Conservation (phyloP, 805 yeast genomes). For the Metschnikowia borealis region DNA sequence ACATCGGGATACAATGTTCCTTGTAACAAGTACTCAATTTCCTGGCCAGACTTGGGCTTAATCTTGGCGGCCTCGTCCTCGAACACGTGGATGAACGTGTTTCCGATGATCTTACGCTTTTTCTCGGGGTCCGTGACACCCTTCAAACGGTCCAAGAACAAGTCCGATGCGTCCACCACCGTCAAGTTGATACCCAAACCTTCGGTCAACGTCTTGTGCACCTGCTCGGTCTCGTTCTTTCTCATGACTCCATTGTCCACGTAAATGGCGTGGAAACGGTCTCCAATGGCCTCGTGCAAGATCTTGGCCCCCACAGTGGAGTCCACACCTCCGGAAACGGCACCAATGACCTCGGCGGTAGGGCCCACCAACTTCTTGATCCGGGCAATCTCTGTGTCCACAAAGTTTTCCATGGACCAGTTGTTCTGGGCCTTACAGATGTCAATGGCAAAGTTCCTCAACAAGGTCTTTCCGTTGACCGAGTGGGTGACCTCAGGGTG, state of each 20-base stretch:
- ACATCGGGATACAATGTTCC: constrained; percentile 99
- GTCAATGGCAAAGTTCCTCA: constrained; percentile 88
- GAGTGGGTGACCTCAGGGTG: constrained; percentile 99
- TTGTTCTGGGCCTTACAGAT: constrained; percentile 83
- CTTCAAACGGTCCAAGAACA: constrained; percentile 78
- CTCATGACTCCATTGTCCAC: constrained; percentile 99
- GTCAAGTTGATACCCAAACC: constrained; percentile 94
- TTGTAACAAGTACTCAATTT: constrained; percentile 89
- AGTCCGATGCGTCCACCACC: constrained; percentile 91
- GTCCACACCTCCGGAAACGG: constrained; percentile 99
- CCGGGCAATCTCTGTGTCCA: constrained; percentile 93
- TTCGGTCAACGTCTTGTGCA: constrained; percentile 82
- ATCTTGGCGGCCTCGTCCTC: constrained; percentile 94
- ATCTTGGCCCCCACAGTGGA: constrained; percentile 98
- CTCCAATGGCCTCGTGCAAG: constrained; percentile 97
- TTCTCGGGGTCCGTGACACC: constrained; percentile 98
- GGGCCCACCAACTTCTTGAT: constrained; percentile 92
- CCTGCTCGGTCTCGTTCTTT: constrained; percentile 84
- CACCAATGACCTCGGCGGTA: constrained; percentile 97
- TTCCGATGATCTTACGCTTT: constrained; percentile 97
- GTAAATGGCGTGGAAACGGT: constrained; percentile 95
- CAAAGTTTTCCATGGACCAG: constrained; percentile 98
- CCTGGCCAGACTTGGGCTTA: constrained; percentile 83
- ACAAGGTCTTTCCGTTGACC: constrained; percentile 77
- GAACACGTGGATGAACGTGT: constrained; percentile 94